Evolutionary conservation across 495 filamentous ascomycete species (phyloP), one percentile per base, ranked within the genome.

Genomic region (Daldinia caldariorum): DNA sequence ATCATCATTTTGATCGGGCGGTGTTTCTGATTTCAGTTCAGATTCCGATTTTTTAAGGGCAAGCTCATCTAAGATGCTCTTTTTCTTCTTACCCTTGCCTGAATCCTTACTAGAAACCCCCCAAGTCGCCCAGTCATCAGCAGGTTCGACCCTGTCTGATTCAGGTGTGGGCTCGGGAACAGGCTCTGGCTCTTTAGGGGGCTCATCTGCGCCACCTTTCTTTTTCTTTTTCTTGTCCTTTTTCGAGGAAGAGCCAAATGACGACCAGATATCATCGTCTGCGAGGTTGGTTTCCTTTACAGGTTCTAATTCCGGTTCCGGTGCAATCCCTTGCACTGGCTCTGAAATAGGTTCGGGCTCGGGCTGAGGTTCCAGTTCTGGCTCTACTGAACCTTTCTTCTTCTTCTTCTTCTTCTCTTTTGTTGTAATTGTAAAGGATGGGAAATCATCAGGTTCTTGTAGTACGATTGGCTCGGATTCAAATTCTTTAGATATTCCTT

Each of bases 141-240:
- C 10, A 41, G 54, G 32, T 7, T 72, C 59, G 37, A 51, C 37
- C 51, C 60, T 68, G 39, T 69, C 64, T 10, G 56, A 41, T 39
- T 43, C 47, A 6, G 66, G 56, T 34, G 66, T 73, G 5, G 69
- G 68, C 9, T 72, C 66, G 3, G 53, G 37, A 43, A 67, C 45
- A 32, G 49, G 38, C 20, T 63, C 60, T 49, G 68, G 57, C 49
- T 65, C 68, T 18, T 39, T 29, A 6, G 22, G 18, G 47, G 61
- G 35, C 29, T 76, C 76, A 63, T 76, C 71, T 26, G 68, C 50
- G 7, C 38, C 56, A 31, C 43, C 70, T 38, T 79, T 80, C 43
- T 76, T 79, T 41, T 79, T 78, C 37, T 74, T 74, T 41, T 77
- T 79, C 51, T 77, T 77, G 13, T 79, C 74, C 43, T 79, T 79